Conservation (phyloP, 768 basidiomycete genomes). For the Hygrocybe coccinea region DNA sequence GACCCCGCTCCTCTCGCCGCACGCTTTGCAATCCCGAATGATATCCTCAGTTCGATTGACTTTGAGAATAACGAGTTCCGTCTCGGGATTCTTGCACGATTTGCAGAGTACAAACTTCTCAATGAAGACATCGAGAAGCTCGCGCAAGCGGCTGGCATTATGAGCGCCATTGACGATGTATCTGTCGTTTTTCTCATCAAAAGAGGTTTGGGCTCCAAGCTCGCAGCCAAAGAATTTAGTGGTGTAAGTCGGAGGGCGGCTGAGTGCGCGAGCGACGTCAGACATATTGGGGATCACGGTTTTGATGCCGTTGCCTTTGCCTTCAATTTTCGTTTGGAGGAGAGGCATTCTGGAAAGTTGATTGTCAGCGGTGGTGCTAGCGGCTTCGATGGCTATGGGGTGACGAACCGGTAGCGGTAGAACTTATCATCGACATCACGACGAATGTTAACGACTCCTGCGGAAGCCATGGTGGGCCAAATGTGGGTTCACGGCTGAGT, state of each 20-base stretch:
- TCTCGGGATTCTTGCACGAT: slow-evolving; percentile 99
- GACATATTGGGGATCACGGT: slow-evolving; percentile 99
- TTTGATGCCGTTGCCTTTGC: slow-evolving; percentile 99
- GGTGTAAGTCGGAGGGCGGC: slow-evolving; percentile 90
- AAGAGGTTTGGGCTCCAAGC: slow-evolving; percentile 94
- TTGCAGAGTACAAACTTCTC: slow-evolving; percentile 97
- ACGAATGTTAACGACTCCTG: slow-evolving; percentile 85
- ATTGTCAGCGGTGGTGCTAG: slow-evolving; percentile 8
- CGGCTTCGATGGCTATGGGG: not conserved
- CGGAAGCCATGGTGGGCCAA: slow-evolving; percentile 79
- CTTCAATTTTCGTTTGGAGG: slow-evolving; percentile 93
- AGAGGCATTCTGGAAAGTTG: slow-evolving; percentile 76
- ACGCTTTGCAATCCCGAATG: slow-evolving; percentile 96
- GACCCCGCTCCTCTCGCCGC: slow-evolving; percentile 84
- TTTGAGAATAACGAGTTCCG: slow-evolving; percentile 88
- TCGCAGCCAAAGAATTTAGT: slow-evolving; percentile 99
- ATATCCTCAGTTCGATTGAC: slow-evolving; percentile 76
- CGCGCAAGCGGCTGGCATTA: slow-evolving; percentile 83
- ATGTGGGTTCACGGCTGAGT: slow-evolving; percentile 52
- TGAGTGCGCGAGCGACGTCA: slow-evolving; percentile 92
- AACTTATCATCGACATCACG: slow-evolving; percentile 97
- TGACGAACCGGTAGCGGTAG: slow-evolving; percentile 80
- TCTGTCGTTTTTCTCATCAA: slow-evolving; percentile 94
- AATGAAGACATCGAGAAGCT: slow-evolving; percentile 95
- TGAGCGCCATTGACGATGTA: slow-evolving; percentile 99